Evolutionary conservation across 345 rosid species (phyloP).

Genomic region (Dipteronia dyeriana): DNA sequence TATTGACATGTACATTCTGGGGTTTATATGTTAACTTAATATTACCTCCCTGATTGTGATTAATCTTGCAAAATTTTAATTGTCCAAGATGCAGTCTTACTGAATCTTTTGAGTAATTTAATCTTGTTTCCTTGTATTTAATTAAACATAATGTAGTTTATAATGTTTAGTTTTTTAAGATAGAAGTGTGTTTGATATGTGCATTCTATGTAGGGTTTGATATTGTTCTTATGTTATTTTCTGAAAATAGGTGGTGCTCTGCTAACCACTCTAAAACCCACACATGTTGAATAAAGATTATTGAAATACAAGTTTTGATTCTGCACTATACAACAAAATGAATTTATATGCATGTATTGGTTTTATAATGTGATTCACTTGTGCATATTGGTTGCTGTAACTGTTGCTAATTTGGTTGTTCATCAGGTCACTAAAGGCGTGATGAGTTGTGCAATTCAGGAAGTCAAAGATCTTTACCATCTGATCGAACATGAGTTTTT

Average conservation of each 20-base stretch:
- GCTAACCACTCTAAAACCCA: not conserved
- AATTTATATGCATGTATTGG: not conserved
- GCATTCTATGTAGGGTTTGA: not conserved
- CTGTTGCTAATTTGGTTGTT: constrained; percentile 9
- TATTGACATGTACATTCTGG: not conserved
- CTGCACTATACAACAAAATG: not conserved
- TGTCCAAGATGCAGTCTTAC: not conserved
- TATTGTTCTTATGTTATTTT: not conserved
- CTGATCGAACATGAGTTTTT: constrained; percentile 87
- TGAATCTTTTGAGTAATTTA: not conserved
- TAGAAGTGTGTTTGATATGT: not conserved
- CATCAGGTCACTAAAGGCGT: constrained; percentile 86
- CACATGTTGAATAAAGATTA: not conserved
- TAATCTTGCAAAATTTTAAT: not conserved
- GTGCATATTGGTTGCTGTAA: not conserved
- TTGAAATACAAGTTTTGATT: not conserved
- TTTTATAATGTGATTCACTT: not conserved
- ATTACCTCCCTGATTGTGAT: not conserved
- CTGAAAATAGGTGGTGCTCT: not conserved
- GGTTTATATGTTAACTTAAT: not conserved
- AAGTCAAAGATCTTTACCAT: constrained; percentile 92
- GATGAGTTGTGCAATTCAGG: constrained; percentile 90
- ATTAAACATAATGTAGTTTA: not conserved
- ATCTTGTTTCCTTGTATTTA: not conserved
- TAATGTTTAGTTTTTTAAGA: not conserved